phyloP scores from a whole-genome alignment of 2,329 filamentous ascomycete genomes.

The Fusarium coffeatum region DNA sequence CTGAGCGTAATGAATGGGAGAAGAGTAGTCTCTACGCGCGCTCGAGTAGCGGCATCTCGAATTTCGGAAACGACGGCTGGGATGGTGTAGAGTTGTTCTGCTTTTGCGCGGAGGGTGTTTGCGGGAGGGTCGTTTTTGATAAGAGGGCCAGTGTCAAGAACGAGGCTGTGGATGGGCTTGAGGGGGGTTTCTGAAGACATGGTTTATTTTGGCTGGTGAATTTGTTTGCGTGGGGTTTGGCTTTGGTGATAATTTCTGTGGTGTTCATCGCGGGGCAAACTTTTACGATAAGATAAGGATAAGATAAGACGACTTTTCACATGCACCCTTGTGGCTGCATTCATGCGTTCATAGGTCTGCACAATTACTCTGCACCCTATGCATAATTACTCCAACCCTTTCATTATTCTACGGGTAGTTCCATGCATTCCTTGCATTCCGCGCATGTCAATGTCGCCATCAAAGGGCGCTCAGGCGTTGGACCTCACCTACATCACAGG shows the following conservation, averaged over 20 bases:
- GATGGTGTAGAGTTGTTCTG: constrained; percentile 83
- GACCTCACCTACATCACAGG: constrained; percentile 17
- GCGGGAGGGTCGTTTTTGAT: constrained; percentile 92
- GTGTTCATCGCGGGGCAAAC: constrained; percentile 44
- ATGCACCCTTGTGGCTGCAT: not conserved
- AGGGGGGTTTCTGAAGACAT: constrained; percentile 42
- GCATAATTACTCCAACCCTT: not conserved
- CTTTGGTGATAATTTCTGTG: constrained; percentile 43
- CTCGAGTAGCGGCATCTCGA: constrained; percentile 82
- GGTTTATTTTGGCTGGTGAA: constrained; percentile 14
- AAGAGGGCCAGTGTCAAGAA: constrained; percentile 91
- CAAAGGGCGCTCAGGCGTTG: constrained; percentile 27
- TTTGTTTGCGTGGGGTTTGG: constrained; percentile 24
- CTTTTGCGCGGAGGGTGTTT: constrained; percentile 81
- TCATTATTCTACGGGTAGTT: too few relatives aligned
- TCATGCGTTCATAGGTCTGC: too few relatives aligned
- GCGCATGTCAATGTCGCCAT: constrained; percentile 16
- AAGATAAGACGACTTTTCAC: constrained; percentile 19
- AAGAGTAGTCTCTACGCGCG: constrained; percentile 84
- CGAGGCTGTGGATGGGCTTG: constrained; percentile 83
- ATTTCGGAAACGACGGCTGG: constrained; percentile 90
- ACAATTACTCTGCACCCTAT: not conserved
- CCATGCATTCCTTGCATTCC: not conserved
- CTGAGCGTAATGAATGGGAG: constrained; percentile 85
- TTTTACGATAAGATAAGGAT: constrained; percentile 40